Conservation (phyloP, 1,284 basidiomycete species). For the Omphalotus olearius region DNA sequence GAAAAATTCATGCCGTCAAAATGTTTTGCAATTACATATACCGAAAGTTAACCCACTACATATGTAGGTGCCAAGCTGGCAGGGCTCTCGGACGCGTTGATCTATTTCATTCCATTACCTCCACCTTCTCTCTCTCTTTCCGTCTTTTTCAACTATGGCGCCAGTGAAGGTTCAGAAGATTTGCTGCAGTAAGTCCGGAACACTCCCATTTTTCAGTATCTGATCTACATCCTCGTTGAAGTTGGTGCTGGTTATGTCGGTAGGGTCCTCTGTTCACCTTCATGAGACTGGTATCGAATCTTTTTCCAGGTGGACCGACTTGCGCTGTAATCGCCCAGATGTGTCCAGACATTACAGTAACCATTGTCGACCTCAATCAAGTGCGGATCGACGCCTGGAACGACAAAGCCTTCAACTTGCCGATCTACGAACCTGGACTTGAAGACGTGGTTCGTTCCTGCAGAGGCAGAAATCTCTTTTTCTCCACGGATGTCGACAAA, state of each 20-base stretch:
- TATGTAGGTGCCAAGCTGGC: no score
- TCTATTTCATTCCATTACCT: slow-evolving; percentile 19
- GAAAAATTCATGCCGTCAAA: no score
- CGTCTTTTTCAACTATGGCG: slow-evolving; percentile 35
- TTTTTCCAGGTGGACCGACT: slow-evolving; percentile 75
- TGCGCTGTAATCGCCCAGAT: slow-evolving; percentile 94
- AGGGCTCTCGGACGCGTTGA: no score
- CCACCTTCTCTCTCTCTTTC: slow-evolving; percentile 13
- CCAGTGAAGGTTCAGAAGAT: slow-evolving; percentile 78
- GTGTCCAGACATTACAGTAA: slow-evolving; percentile 92
- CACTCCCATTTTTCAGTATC: slow-evolving; percentile 5
- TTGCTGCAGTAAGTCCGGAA: slow-evolving; percentile 76
- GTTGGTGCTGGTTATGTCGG: slow-evolving; percentile 97
- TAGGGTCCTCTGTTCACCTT: slow-evolving; percentile 34
- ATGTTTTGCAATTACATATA: no score
- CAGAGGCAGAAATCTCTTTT: slow-evolving; percentile 94
- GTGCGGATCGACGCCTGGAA: slow-evolving; percentile 97
- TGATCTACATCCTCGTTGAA: slow-evolving; percentile 27
- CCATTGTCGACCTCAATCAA: slow-evolving; percentile 97
- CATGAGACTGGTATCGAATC: neutral
- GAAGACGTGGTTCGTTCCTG: slow-evolving; percentile 87
- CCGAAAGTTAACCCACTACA: no score
- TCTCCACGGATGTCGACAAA: slow-evolving; percentile 93
- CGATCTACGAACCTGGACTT: slow-evolving; percentile 98
- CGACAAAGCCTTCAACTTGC: slow-evolving; percentile 66